These are phyloP conservation scores for Aspergillus quadrilineatus DNA, from an alignment of 2,329 filamentous ascomycete species.

Conservation along the genomic window DNA sequence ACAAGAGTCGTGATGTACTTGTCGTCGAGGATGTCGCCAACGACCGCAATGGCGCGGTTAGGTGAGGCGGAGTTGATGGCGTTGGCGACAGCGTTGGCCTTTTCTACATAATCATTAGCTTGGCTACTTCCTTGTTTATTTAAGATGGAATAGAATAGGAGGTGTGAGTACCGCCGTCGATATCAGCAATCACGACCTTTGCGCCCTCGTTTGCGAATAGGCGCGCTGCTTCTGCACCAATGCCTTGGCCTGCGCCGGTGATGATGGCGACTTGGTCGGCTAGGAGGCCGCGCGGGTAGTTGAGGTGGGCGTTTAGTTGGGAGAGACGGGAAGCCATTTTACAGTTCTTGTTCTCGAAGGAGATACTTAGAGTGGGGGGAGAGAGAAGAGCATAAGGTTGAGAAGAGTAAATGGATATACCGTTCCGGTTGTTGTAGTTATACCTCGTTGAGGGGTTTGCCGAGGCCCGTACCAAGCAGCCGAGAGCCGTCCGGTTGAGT, in stretches of 20 bases:
- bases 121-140: not conserved
- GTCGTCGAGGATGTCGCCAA: slow-evolving; percentile 73
- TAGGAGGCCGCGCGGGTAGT: slow-evolving; percentile 77
- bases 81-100: slow-evolving; percentile 66
- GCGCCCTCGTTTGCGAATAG: slow-evolving; percentile 87
- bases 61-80: slow-evolving; percentile 64
- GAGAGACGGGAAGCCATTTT: slow-evolving; percentile 56
- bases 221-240: slow-evolving; percentile 78
- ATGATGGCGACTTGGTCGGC: slow-evolving; percentile 81
- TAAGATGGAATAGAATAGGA: not conserved
- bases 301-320: slow-evolving; percentile 76
- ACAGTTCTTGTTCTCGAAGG: not conserved
- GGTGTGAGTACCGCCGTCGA: slow-evolving; percentile 63
- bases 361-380: not conserved
- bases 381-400: not conserved
- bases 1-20: slow-evolving; percentile 72
- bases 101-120: slow-evolving; percentile 50
- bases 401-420: not conserved
- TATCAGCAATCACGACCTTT: slow-evolving; percentile 79
- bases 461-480: slow-evolving; percentile 11
- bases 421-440: not conserved
- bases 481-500: slow-evolving; percentile 7
- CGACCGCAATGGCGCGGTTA: slow-evolving; percentile 68
- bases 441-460: slow-evolving; percentile 1
- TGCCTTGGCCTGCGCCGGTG: slow-evolving; percentile 82